Percentiles rank a stretch among this genome's conserved stretches.
Conservation (phyloP, 305 asterid genomes). For the Euphrasia arctica region DNA sequence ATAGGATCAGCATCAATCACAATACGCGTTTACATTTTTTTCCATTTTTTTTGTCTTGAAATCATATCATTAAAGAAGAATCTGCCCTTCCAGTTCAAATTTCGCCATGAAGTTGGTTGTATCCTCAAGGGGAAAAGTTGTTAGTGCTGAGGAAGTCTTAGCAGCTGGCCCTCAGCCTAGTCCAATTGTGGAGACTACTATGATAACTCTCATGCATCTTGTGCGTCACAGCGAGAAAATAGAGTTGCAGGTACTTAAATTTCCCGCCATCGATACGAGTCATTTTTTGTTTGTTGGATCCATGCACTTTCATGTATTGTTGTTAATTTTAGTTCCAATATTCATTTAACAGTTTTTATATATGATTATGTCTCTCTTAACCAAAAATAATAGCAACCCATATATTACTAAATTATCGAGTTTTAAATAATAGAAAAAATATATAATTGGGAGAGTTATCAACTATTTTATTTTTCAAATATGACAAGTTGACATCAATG, state of each 20-base stretch:
- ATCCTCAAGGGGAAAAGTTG: conserved; percentile 56
- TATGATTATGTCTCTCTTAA: neutral
- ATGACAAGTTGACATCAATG: too few relatives aligned
- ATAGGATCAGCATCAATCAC: conserved; percentile 16
- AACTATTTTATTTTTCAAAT: too few relatives aligned
- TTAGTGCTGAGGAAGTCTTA: conserved; percentile 68
- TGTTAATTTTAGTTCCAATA: conserved; percentile 6
- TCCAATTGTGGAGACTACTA: conserved; percentile 69
- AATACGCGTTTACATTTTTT: conserved; percentile 22
- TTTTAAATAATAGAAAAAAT: too few relatives aligned
- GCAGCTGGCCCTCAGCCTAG: conserved; percentile 79
- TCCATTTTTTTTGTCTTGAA: conserved; percentile 16
- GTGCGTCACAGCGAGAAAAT: conserved; percentile 81
- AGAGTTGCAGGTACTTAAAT: conserved; percentile 74
- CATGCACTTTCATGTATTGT: neutral
- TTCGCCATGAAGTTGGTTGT: conserved; percentile 72
- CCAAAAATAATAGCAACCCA: too few relatives aligned
- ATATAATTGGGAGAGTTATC: too few relatives aligned
- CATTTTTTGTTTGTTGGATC: neutral
- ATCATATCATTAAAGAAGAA: conserved; percentile 14
- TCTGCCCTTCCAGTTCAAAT: conserved; percentile 64
- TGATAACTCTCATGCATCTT: conserved; percentile 80
- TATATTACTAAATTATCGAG: too few relatives aligned
- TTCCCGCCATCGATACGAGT: conserved; percentile 6
- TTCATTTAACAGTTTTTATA: neutral